Base-by-base conservation (phyloP, 176 grass and related monocot species). In the Pharus latifolius region DNA sequence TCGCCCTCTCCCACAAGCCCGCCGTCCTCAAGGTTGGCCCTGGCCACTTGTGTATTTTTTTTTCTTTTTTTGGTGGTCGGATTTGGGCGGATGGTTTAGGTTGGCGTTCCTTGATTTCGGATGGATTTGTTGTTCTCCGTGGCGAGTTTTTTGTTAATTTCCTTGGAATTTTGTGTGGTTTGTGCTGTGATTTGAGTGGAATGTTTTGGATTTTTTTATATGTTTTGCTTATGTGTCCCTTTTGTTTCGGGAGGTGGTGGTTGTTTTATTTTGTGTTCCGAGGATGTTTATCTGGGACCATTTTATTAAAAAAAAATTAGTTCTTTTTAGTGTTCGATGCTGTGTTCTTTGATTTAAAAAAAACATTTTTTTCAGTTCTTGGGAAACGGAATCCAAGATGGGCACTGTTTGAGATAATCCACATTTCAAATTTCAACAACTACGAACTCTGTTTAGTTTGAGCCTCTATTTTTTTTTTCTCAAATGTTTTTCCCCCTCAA, bases 1-100 rank as follows among this genome's bases (percentile, higher is more conserved):
- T 91, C 32, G 91, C 81, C 9, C 74, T 96, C 25, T 96, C 87
- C 33, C 9, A 32, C 26, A 91, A 88, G 37, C 84, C 84, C 7
- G 87, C 87, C 24, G 51, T 96, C 46, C 55, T 91, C 48, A 91
- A 91, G 74, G 88, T 84, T 13, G 9, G 28, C 24, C 46, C 32
- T 43, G 14, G 18, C 1, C 27, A 3, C 24, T 32, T 29, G 23
- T 22, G 52, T 14, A 6, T 15, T 48, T 10, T 2, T 7, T 45
- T 20, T 3, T 50, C 2, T 7, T 23, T 28, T 38, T 10, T 53
- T 35, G 12, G 51, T 17, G 26, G 11, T 13, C 30, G 69, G 10
- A 42, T 72, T 65, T 54, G 22, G 28, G 72, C 29, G 2, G 17
- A 49, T 46, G 20, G 53, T 19, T 35, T 60, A 14, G 2, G 14